Base-by-base conservation (phyloP, 306 rosid genomes). In the Gillenia trifoliata region DNA sequence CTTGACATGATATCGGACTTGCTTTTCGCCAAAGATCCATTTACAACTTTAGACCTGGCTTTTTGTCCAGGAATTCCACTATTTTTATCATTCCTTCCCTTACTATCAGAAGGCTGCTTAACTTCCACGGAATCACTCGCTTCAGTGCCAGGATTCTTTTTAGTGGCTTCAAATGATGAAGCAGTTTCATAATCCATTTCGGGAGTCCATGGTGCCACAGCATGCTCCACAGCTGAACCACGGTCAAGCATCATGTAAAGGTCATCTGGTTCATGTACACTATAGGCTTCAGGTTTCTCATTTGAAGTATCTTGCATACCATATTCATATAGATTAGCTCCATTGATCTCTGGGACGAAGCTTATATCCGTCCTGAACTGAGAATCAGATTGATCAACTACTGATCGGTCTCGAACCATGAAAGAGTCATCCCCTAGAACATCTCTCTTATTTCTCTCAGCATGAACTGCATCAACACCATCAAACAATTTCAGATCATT, bases 161-260 rank as follows among this genome's bases (percentile, higher is more conserved):
- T 68, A 66, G 81, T 90, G 75, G 80, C 85, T 68, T 83, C 81
- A 70, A 76, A 49, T 68, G 73, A 73, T 40, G 86, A 62, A 73
- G 81, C 74, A 67, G 59, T 83, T 75, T 88, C 85, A 72, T 82
- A 89, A 82, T 92, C 98, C 93, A 92, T 95, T 80, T 95, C 98
- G 31, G 89, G 84, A 74, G 88, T 85, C 99, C 92, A 95, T 29
- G 96, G 80, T 63, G 86, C 67, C 52, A 78, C 79, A 60, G 65
- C 77, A 67, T 77, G 93, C 75, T 86, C 89, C 63, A 75, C 75
- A 11, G 88, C 78, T 33, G 91, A 83, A 76, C 84, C 89, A 47
- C 99, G 96, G 22, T 90, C 99, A 72, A 95, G 98, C 88, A 90
- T 74, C 96, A 95, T 92, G 86, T 78, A 89, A 79, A 94, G 96